A percentile compares a stretch with the other conserved stretches of the same genome.
phyloP scores from a whole-genome alignment of 2,329 filamentous ascomycete species.

The Penicillium sp. region DNA sequence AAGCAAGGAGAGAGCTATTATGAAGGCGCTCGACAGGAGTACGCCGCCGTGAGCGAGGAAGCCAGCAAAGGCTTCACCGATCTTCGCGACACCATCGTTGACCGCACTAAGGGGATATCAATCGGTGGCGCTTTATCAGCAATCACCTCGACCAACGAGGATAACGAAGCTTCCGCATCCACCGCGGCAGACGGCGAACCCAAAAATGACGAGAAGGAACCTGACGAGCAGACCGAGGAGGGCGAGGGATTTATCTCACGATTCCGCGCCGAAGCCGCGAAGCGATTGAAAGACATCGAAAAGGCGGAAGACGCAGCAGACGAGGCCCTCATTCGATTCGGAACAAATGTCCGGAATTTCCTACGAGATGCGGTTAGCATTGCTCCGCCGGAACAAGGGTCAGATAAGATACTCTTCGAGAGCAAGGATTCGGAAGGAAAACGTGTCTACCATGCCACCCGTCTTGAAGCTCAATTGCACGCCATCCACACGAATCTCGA shows the following conservation, averaged over 20 bases:
- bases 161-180: conserved; percentile 28
- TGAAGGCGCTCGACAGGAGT: conserved; percentile 77
- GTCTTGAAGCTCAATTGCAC: conserved; percentile 93
- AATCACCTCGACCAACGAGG: conserved; percentile 18
- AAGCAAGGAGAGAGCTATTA: conserved; percentile 92
- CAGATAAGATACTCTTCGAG: conserved; percentile 73
- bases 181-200: conserved; percentile 22
- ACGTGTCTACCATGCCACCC: conserved; percentile 87
- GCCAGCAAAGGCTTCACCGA: conserved; percentile 76
- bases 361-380: conserved; percentile 86
- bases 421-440: conserved; percentile 87
- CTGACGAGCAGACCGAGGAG: conserved; percentile 12
- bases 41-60: conserved; percentile 72
- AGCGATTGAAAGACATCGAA: conserved; percentile 83
- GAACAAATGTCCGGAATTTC: conserved; percentile 83
- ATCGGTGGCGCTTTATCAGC: conserved; percentile 45
- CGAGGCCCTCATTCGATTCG: conserved; percentile 88
- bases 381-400: conserved; percentile 61
- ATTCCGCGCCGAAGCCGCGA: conserved; percentile 71
- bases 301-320: conserved; percentile 93
- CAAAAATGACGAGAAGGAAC: conserved; percentile 22
- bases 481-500: conserved; percentile 84
- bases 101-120: conserved; percentile 69
- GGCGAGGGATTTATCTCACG: conserved; percentile 68
- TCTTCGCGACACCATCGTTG: conserved; percentile 64